These are phyloP conservation scores for Rhizophagus sp. DNA, from an alignment of 192 early-diverging fungal genomes.

Conservation along the genomic window DNA sequence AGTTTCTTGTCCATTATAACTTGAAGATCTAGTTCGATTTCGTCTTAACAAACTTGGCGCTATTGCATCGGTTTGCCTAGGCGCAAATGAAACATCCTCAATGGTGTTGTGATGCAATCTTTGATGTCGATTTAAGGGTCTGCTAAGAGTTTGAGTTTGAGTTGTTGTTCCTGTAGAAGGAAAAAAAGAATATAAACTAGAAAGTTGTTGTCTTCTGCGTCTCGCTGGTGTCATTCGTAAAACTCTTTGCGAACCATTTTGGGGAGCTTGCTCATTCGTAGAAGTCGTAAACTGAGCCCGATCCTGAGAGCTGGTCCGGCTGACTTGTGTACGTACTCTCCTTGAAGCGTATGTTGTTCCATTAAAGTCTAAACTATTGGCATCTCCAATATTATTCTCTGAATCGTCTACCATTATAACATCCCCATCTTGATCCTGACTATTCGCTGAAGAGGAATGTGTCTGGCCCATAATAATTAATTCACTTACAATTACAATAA, in stretches of 20 bases:
- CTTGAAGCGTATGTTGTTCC: neutral
- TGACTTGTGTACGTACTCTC: neutral
- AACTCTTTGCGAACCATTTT: slow-evolving; percentile 13
- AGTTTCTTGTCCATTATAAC: slow-evolving; percentile 5
- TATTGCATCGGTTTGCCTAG: slow-evolving; percentile 21
- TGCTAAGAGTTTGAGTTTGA: slow-evolving; percentile 9
- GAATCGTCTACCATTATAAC: slow-evolving; percentile 20
- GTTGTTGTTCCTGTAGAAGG: neutral
- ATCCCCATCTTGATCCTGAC: slow-evolving; percentile 25
- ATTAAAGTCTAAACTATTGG: neutral
- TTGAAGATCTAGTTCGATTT: slow-evolving; percentile 17
- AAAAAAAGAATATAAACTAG: slow-evolving; percentile 14
- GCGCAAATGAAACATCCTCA: slow-evolving; percentile 14
- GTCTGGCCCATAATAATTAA: slow-evolving; percentile 10
- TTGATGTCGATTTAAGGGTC: slow-evolving; percentile 12
- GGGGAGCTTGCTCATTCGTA: neutral
- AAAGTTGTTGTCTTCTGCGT: slow-evolving; percentile 12
- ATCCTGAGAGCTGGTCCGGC: neutral
- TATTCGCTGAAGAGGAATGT: slow-evolving; percentile 4
- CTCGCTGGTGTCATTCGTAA: slow-evolving; percentile 18
- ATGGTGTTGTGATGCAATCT: slow-evolving; percentile 6
- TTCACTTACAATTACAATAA: neutral
- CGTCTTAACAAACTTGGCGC: slow-evolving; percentile 5
- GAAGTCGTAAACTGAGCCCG: neutral
- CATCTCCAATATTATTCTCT: neutral